Percentiles rank a stretch among this genome's conserved stretches.
phyloP scores from a whole-genome alignment of 768 basidiomycete genomes.

The Tylopilus felleus region DNA sequence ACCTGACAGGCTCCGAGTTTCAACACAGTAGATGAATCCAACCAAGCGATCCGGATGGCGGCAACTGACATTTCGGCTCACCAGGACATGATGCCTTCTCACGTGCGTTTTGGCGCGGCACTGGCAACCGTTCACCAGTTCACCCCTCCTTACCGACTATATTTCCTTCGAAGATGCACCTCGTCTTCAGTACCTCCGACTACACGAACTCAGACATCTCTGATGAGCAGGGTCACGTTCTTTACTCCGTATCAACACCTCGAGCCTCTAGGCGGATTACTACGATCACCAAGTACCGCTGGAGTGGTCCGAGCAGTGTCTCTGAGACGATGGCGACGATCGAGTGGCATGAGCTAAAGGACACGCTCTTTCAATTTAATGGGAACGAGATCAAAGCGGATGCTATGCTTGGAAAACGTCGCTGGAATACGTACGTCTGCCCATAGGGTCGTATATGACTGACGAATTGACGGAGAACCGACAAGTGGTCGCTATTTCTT shows the following conservation, averaged over 20 bases:
- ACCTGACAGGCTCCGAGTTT: neutral
- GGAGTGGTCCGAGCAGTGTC: conserved; percentile 17
- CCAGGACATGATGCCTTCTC: conserved; percentile 8
- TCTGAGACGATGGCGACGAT: conserved; percentile 33
- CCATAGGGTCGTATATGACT: neutral
- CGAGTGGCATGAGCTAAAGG: conserved; percentile 31
- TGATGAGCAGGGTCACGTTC: conserved; percentile 15
- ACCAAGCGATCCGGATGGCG: neutral
- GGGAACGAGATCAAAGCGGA: conserved; percentile 28
- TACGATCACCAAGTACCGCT: conserved; percentile 25
- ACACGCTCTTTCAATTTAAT: conserved; percentile 29
- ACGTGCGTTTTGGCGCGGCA: conserved; percentile 1
- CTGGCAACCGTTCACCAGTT: neutral
- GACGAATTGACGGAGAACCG: neutral
- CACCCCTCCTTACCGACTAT: neutral
- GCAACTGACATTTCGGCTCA: conserved; percentile 13
- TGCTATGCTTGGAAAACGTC: conserved; percentile 20
- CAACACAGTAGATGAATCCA: neutral
- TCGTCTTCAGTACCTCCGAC: conserved; percentile 21
- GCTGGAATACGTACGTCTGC: conserved; percentile 23
- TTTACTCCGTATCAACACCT: conserved; percentile 23
- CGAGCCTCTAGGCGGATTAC: conserved; percentile 14
- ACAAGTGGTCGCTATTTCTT: conserved; percentile 32
- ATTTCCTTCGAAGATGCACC: conserved; percentile 13
- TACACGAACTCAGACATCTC: conserved; percentile 19